Evolutionary conservation across 768 basidiomycete species (phyloP).

Genomic region (Tulasnella sp.): DNA sequence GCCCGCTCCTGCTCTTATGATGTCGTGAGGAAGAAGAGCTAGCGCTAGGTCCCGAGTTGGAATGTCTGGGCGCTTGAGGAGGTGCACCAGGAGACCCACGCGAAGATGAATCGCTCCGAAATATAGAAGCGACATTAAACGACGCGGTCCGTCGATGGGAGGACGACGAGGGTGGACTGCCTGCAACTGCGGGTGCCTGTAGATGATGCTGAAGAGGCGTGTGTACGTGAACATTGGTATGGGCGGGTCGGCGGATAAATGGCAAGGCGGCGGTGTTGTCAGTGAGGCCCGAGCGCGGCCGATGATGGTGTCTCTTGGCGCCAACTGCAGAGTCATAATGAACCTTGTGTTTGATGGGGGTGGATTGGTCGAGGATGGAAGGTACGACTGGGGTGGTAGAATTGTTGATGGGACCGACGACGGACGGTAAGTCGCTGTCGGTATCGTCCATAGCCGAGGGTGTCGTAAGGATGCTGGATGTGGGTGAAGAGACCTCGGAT

Average conservation of each 20-base stretch:
- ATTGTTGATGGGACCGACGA: not conserved
- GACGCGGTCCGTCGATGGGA: too few relatives aligned
- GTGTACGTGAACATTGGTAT: not conserved
- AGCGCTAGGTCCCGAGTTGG: too few relatives aligned
- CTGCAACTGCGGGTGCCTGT: too few relatives aligned
- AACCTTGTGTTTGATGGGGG: not conserved
- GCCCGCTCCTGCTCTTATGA: too few relatives aligned
- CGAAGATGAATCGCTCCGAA: too few relatives aligned
- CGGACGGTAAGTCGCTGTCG: not conserved
- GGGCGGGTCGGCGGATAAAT: not conserved
- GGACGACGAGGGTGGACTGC: too few relatives aligned
- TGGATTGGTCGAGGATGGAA: not conserved
- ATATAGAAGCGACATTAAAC: too few relatives aligned
- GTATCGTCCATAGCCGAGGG: conserved; percentile 12
- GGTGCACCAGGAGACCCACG: too few relatives aligned
- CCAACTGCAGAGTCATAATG: too few relatives aligned
- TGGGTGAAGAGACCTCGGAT: conserved; percentile 18
- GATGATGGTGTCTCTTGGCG: not conserved
- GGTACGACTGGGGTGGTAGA: not conserved
- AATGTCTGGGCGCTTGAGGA: too few relatives aligned
- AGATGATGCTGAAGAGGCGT: not conserved
- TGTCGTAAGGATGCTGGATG: conserved; percentile 15
- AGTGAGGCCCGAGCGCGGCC: not conserved
- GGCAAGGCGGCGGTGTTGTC: not conserved
- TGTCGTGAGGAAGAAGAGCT: too few relatives aligned